Conservation (phyloP, 139 green algal species). For the Chlorella ohadii region DNA sequence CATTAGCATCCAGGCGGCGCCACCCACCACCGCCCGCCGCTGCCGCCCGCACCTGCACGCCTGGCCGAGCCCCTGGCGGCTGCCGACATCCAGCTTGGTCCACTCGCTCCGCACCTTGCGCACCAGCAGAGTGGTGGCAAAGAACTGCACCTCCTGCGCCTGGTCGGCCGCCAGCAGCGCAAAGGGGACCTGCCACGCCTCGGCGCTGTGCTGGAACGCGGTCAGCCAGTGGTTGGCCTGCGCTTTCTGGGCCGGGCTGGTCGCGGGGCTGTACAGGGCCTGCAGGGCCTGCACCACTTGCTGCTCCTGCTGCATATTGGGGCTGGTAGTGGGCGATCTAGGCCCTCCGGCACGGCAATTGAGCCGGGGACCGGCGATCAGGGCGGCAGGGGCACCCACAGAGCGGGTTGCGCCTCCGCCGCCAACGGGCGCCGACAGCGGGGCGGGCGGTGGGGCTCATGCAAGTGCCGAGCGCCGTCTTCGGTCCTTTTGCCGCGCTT, state of each 20-base stretch:
- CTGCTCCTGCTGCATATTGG: not conserved
- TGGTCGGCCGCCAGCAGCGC: conserved; percentile 42
- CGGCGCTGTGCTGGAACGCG: conserved; percentile 36
- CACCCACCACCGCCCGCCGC: too few species aligned
- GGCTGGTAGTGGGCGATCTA: too few species aligned
- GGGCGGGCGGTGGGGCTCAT: too few species aligned
- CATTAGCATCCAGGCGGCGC: too few species aligned
- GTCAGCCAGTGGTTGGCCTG: conserved; percentile 68
- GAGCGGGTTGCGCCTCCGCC: too few species aligned
- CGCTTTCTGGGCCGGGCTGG: conserved; percentile 20
- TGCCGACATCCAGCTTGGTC: conserved; percentile 45
- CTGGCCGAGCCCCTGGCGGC: conserved; percentile 30
- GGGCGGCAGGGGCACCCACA: too few species aligned
- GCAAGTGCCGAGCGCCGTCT: too few species aligned
- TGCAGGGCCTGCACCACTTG: conserved; percentile 47
- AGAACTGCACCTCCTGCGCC: conserved; percentile 60
- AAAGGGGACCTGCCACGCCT: conserved; percentile 62
- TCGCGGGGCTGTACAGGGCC: conserved; percentile 45
- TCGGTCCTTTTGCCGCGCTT: too few species aligned
- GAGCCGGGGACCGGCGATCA: too few species aligned
- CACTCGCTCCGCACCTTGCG: conserved; percentile 66
- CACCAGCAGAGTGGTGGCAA: conserved; percentile 63
- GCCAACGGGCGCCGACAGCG: too few species aligned
- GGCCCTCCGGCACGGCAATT: too few species aligned
- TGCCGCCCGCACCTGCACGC: conserved; percentile 11